phyloP scores from a whole-genome alignment of 2,329 filamentous ascomycete species.

The Apiospora sp. region DNA sequence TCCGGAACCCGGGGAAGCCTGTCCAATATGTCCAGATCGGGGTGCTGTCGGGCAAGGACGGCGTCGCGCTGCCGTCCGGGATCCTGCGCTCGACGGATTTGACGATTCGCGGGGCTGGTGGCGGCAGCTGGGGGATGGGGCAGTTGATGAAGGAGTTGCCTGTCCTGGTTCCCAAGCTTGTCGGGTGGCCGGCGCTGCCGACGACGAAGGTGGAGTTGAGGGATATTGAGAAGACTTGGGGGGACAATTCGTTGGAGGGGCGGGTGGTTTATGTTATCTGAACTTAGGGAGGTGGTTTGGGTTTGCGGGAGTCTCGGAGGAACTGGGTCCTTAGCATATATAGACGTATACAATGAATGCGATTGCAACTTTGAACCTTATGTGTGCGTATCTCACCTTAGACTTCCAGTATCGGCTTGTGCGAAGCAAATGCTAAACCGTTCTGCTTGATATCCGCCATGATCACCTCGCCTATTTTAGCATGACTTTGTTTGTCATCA shows the following conservation, averaged over 20 bases:
- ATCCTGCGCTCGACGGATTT: slow-evolving; percentile 58
- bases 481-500: neutral
- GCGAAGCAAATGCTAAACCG: neutral
- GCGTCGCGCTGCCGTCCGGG: slow-evolving; percentile 49
- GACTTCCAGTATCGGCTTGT: neutral
- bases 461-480: neutral
- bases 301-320: neutral
- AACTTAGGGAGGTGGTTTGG: neutral
- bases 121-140: slow-evolving; percentile 50
- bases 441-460: neutral
- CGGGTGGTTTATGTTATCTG: slow-evolving; percentile 40
- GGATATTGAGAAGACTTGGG: slow-evolving; percentile 44
- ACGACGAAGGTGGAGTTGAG: slow-evolving; percentile 30
- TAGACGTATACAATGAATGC: too few relatives aligned
- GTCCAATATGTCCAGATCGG: slow-evolving; percentile 64
- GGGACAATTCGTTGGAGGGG: slow-evolving; percentile 36
- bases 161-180: slow-evolving; percentile 41
- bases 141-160: slow-evolving; percentile 42
- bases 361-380: neutral
- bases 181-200: slow-evolving; percentile 40
- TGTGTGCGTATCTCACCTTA: too few relatives aligned
- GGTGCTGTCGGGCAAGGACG: slow-evolving; percentile 47
- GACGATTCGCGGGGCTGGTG: slow-evolving; percentile 54
- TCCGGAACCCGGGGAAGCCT: slow-evolving; percentile 48
- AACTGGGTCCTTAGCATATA: neutral